Percentiles rank a stretch among this genome's conserved stretches.
phyloP scores from a whole-genome alignment of 2,329 filamentous ascomycete genomes.

The Ceratocystis diversiconidia region DNA sequence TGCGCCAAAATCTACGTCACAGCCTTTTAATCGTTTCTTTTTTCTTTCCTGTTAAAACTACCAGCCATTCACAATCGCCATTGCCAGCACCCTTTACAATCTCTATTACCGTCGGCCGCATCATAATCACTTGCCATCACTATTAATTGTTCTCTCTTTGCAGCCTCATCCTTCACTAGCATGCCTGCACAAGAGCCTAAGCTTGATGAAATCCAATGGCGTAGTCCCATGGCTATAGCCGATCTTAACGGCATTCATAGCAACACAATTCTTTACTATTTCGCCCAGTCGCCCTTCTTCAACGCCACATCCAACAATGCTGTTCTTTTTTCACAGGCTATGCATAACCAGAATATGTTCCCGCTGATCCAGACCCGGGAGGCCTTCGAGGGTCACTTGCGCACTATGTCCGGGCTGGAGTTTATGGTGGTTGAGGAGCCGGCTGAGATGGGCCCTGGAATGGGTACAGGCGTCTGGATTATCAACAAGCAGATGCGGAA shows the following conservation, averaged over 20 bases:
- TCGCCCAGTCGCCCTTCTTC: slow-evolving; percentile 53
- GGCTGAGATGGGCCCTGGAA: slow-evolving; percentile 48
- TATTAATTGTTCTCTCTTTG: neutral
- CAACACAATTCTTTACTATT: slow-evolving; percentile 54
- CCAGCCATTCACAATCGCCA: neutral
- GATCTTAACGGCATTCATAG: slow-evolving; percentile 46
- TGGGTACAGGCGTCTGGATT: slow-evolving; percentile 54
- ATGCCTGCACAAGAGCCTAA: slow-evolving; percentile 38
- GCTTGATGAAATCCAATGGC: slow-evolving; percentile 56
- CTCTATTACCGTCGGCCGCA: too few relatives aligned
- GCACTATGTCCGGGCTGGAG: slow-evolving; percentile 52
- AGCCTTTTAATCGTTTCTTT: neutral
- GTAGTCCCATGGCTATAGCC: slow-evolving; percentile 35
- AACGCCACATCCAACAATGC: slow-evolving; percentile 55
- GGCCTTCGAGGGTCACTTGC: slow-evolving; percentile 47
- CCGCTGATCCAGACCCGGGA: slow-evolving; percentile 46
- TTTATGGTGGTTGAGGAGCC: slow-evolving; percentile 53
- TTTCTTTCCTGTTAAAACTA: neutral
- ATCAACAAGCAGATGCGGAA: slow-evolving; percentile 53
- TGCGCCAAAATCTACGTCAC: neutral
- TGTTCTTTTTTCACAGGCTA: slow-evolving; percentile 46
- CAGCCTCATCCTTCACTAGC: slow-evolving; percentile 7
- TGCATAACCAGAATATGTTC: slow-evolving; percentile 45
- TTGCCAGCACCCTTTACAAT: neutral
- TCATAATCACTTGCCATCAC: neutral